Evolutionary conservation across 2,329 filamentous ascomycete species (phyloP), one percentile per base, ranked within the genome.

Genomic region (Stagonosporopsis rhizophila): DNA sequence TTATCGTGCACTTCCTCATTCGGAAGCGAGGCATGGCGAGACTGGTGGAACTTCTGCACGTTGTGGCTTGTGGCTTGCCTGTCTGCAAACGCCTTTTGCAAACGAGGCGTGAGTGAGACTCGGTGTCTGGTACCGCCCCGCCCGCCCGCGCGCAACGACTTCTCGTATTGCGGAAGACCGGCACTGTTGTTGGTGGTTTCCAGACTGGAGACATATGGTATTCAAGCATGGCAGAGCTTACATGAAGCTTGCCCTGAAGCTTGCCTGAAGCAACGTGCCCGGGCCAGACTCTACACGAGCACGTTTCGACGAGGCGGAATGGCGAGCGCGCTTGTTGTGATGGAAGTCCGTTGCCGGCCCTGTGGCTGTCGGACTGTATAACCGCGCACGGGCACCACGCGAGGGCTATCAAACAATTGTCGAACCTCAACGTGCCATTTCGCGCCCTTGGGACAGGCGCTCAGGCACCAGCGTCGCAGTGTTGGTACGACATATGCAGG

Each of bases 1-100:
- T 11, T 42, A 41, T 56, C 46, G 37, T 56, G 53, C 22, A 51
- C 42, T 51, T 52, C 47, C 37, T 11, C 7, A 38, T 39, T 3
- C 37, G 19, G 42, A 47, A 39, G 30, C 39, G 27, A 41, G 41
- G 34, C n/a, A 20, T 2, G 3, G 19, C 15, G n/a, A 37, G 32
- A 55, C 30, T 49, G 44, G 44, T 55, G 52, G 44, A 39, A 39
- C 22, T 49, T 44, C 25, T 49, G 22, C 45, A 44, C 39, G 38
- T 39, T 25, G 47, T 30, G 38, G 38, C 28, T 25, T 51, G 47
- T 51, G 44, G 38, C 51, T 42, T 25, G 1, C 8, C 27, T 14
- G 39, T n/a, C 1, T 6, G 34, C 15, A 22, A 37, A 22, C 22
- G n/a, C 7, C 28, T 30, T 20, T 38, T 12, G 4, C 28, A 37